Evolutionary conservation across 2,329 filamentous ascomycete species (phyloP), one percentile per base, ranked within the genome.

Genomic region (Ceratocystis destructans): DNA sequence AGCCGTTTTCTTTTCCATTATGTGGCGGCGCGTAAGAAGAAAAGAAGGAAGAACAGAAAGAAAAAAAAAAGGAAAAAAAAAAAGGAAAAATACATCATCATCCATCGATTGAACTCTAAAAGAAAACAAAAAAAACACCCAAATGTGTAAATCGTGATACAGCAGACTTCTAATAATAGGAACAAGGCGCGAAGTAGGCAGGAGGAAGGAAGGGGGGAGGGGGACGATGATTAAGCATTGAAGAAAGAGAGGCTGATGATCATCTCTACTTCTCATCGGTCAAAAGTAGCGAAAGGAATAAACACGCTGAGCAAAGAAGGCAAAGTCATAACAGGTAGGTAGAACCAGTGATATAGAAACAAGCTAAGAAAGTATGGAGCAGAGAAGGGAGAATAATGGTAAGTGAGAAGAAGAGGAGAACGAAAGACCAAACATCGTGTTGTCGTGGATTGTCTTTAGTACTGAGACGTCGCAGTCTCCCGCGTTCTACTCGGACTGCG

Each of bases 401-500:
- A 57, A 31, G 17, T 17, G 28, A 37, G 55, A 59, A 22, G 28
- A 57, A 33, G 5, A 57, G 15, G 12, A 55, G 25, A 25, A 22
- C 15, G 4, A 33, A 20, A n/a, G 10, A 31, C 25, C 55, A 17
- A 37, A 25, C 55, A n/a, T 59, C 55, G 31, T 59, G 17, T 59
- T 37, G 37, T 41, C 12, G 37, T 41, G 12, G 25, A 2, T 7
- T 33, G 44, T 63, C 4, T 50, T 63, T 15, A 65, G n/a, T 61
- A 61, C 55, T 65, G 64, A 17, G 62, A 44, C 22, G 25, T 37
- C 25, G 65, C 66, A 15, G 64, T 62, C 33, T 69, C 69, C 33
- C 68, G 66, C 45, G 64, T 64, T 61, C 69, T 66, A 64, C 69
- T 70, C 33, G 61, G 28, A 41, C 69, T 68, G 17, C 66, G 64